phyloP scores from a whole-genome alignment of 179 eudicot genomes.

The Beta macrorhiza region DNA sequence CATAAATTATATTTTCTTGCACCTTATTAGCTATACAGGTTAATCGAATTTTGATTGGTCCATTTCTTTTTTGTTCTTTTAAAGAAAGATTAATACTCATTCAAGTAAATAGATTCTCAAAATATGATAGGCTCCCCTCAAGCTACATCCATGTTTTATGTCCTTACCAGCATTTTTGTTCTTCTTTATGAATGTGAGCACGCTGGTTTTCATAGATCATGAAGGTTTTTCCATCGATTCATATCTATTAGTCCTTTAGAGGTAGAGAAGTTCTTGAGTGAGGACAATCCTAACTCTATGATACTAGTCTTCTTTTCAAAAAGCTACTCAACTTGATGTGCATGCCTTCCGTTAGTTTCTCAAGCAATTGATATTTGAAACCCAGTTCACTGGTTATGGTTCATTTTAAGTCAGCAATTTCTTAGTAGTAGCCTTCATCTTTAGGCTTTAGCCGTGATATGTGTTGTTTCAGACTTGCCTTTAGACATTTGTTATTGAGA shows the following conservation, averaged over 20 bases:
- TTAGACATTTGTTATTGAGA: background rate
- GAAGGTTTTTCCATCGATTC: conserved; percentile 62
- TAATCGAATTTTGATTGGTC: background rate
- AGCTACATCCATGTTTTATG: too few relatives aligned
- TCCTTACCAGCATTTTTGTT: background rate
- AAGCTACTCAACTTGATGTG: conserved; percentile 77
- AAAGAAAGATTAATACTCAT: too few relatives aligned
- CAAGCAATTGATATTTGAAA: conserved; percentile 39
- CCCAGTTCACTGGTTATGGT: background rate
- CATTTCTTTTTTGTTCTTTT: background rate
- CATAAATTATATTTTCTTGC: background rate
- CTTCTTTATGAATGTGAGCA: conserved; percentile 38
- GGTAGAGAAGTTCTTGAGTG: conserved; percentile 57
- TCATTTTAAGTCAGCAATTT: background rate
- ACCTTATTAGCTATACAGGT: background rate
- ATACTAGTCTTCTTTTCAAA: conserved; percentile 67
- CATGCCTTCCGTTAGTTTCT: conserved; percentile 65
- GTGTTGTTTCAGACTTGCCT: background rate
- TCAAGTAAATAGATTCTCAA: too few relatives aligned
- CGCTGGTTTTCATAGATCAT: conserved; percentile 75
- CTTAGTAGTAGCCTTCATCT: background rate
- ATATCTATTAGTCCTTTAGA: conserved; percentile 58
- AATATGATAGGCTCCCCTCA: too few relatives aligned
- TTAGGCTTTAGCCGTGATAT: background rate
- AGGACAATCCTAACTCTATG: conserved; percentile 58